Percentiles rank a stretch among this genome's conserved stretches.
These are phyloP conservation scores for Cubamyces sp. DNA, from an alignment of 768 basidiomycete genomes.

Conservation along the genomic window DNA sequence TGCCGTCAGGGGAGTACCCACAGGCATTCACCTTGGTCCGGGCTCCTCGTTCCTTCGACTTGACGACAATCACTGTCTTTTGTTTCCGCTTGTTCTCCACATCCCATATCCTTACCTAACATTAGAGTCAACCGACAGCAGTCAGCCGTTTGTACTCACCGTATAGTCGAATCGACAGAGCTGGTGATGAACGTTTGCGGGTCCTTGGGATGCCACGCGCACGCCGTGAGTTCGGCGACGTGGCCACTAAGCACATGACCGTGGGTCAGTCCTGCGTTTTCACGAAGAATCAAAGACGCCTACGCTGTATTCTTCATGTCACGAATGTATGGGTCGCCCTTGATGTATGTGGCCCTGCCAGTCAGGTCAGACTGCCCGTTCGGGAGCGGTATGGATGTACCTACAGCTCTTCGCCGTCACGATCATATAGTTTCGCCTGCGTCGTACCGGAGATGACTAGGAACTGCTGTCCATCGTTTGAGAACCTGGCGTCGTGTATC, in stretches of 20 bases:
- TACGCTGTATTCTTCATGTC: constrained; percentile 99
- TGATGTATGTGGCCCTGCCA: constrained; percentile 74
- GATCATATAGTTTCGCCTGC: constrained; percentile 87
- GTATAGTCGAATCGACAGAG: constrained; percentile 94
- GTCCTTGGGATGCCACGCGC: constrained; percentile 93
- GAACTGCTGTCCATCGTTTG: constrained; percentile 83
- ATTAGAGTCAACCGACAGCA: constrained; percentile 1
- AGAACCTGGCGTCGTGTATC: constrained; percentile 92
- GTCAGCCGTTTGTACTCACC: constrained; percentile 48
- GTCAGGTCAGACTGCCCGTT: constrained; percentile 54
- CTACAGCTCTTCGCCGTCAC: constrained; percentile 92
- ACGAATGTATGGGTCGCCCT: constrained; percentile 97
- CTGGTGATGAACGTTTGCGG: constrained; percentile 84
- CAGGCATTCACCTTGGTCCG: constrained; percentile 90
- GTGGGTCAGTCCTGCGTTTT: constrained; percentile 6
- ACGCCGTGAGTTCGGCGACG: constrained; percentile 88
- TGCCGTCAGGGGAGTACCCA: constrained; percentile 89
- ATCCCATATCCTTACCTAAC: constrained; percentile 84
- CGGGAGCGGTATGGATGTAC: constrained; percentile 39
- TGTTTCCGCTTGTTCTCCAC: constrained; percentile 91
- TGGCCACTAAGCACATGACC: constrained; percentile 68
- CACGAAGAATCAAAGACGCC: constrained; percentile 37
- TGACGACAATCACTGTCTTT: constrained; percentile 94
- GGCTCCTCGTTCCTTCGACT: constrained; percentile 93
- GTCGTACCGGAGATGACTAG: constrained; percentile 87